Evolutionary conservation across 805 yeast genomes (phyloP).

Genomic region (Barnettozyma salicaria): DNA sequence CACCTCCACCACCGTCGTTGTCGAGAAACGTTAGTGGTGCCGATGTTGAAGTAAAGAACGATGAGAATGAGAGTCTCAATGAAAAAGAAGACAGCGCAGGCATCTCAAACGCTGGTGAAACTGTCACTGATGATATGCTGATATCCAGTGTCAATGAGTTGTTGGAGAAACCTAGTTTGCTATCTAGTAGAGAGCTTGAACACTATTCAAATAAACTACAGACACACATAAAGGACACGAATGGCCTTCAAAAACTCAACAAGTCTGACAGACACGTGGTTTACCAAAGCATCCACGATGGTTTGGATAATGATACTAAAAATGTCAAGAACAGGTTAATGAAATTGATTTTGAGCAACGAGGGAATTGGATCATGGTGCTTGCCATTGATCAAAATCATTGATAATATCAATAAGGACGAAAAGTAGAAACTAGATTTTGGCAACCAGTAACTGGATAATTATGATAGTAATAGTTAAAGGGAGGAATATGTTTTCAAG

Average conservation of each 20-base stretch:
- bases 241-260: conserved; percentile 24
- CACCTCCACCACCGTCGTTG: too few species aligned
- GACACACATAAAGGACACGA: conserved; percentile 18
- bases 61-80: neutral
- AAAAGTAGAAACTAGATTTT: neutral
- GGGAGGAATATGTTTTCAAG: neutral
- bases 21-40: too few species aligned
- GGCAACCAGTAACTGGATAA: neutral
- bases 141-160: neutral
- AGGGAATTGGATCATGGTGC: conserved; percentile 60
- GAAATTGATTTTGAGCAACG: conserved; percentile 51
- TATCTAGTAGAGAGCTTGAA: conserved; percentile 37
- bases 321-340: conserved; percentile 33
- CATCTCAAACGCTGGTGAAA: neutral
- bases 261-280: conserved; percentile 20
- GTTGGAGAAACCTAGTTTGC: conserved; percentile 10
- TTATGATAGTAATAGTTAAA: neutral
- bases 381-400: conserved; percentile 55
- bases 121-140: conserved; percentile 1
- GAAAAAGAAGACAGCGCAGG: too few species aligned
- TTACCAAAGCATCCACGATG: conserved; percentile 24
- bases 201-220: conserved; percentile 40
- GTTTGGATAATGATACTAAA: conserved; percentile 21
- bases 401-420: conserved; percentile 26
- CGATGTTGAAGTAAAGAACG: neutral